Evolutionary conservation across 1,284 basidiomycete species (phyloP).

Genomic region (Ceratobasidium theobromae): DNA sequence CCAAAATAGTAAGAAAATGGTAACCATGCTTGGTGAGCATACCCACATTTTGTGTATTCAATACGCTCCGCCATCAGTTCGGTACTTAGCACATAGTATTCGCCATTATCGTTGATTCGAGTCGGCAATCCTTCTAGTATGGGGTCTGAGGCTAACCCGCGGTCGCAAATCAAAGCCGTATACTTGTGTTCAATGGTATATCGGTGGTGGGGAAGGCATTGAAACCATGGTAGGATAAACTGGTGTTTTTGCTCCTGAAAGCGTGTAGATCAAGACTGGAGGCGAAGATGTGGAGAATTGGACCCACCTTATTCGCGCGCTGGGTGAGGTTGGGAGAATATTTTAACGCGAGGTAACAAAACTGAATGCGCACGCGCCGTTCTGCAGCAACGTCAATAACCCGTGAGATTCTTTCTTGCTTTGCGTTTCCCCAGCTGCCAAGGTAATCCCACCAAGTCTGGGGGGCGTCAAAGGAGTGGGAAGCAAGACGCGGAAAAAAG

Average conservation of each 20-base stretch:
- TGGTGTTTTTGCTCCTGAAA: slow-evolving; percentile 20
- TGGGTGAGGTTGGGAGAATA: background rate
- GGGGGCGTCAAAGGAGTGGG: background rate
- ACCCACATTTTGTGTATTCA: slow-evolving; percentile 7
- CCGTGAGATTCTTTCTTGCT: slow-evolving; percentile 23
- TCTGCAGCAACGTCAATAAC: slow-evolving; percentile 21
- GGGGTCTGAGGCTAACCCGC: slow-evolving; percentile 1
- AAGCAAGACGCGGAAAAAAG: slow-evolving; percentile 33
- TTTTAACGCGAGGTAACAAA: slow-evolving; percentile 20
- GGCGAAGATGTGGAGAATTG: background rate
- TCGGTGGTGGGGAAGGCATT: slow-evolving; percentile 20
- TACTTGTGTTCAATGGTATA: slow-evolving; percentile 31
- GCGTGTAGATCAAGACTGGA: background rate
- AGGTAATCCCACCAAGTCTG: slow-evolving; percentile 28
- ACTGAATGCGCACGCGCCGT: slow-evolving; percentile 26
- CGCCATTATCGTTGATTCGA: slow-evolving; percentile 17
- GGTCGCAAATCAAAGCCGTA: slow-evolving; percentile 16
- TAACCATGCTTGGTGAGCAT: background rate
- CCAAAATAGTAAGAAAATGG: background rate
- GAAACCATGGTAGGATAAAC: slow-evolving; percentile 22
- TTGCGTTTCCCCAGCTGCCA: slow-evolving; percentile 16
- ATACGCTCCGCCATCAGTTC: slow-evolving; percentile 19
- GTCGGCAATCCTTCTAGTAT: slow-evolving; percentile 18
- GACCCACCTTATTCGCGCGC: slow-evolving; percentile 5
- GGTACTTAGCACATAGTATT: slow-evolving; percentile 21